Base-by-base conservation (phyloP, 306 rosid species). In the Glycine tomentella region DNA sequence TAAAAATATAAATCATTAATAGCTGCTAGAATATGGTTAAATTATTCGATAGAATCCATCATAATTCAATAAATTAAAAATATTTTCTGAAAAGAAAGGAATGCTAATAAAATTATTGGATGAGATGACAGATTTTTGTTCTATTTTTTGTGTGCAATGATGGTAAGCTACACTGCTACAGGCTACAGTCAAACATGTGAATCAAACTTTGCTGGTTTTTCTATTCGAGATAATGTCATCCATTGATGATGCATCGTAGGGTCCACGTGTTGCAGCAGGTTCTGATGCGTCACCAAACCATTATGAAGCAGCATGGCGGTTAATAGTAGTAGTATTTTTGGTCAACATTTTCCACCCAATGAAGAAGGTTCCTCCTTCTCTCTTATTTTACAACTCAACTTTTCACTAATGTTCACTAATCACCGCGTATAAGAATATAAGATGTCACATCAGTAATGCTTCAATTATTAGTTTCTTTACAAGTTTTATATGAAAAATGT, bases 331-430 rank as follows among this genome's bases (percentile, higher is more conserved):
- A 20, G 20, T 20, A 20, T 0, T 20, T 20, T 25, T 44, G 38
- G 73, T 61, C 67, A 61, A 10, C 42, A 31, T 31, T 61, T 36
- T 25, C 67, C 42, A 61, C 44, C 15, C 44, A 31, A 25, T 31
- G 2, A 59, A 25, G n/a, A 59, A 25, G n/a, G 3, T 31, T 31
- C 67, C 67, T 16, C 11, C 5, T 42, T 8, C 46, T 6, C 46
- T 6, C 0, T 40, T 5, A 40, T 40, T 5, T 40, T 40, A 25
- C 12, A 55, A 15, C 1, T 58, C 64, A 58, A 20, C 1, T 25
- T 9, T 59, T 59, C 40, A 59, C 66, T 59, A 59, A 59, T 38
- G 1, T 59, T 59, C 40, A 59, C 66, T 59, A 59, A 59, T 38
- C 6, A 38, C 44, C 44, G 44, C 44, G 44, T 38, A 38, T 38